phyloP scores from a whole-genome alignment of 352 stramenopile genomes.

The Thalassiosira delicatula region DNA sequence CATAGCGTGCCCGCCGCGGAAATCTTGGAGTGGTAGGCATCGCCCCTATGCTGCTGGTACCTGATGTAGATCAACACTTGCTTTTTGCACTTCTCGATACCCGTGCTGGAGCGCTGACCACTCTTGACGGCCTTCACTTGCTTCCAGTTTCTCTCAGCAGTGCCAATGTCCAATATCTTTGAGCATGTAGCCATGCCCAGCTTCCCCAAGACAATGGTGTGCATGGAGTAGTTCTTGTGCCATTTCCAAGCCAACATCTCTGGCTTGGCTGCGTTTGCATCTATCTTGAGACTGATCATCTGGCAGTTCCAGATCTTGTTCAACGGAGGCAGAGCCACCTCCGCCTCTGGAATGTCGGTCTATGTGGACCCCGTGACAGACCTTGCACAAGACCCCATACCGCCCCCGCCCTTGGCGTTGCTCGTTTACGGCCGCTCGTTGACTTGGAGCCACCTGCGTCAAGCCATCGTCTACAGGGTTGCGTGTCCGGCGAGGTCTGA shows the following conservation, averaged over 20 bases:
- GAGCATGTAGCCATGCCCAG: constrained; percentile 2
- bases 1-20: constrained; percentile 26
- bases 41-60: constrained; percentile 7
- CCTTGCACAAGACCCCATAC: too few species aligned
- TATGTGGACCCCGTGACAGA: too few species aligned
- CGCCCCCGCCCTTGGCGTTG: too few species aligned
- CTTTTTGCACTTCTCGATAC: constrained; percentile 18
- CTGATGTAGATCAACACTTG: constrained; percentile 20
- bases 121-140: constrained; percentile 9
- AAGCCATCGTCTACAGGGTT: too few species aligned
- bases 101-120: neutral
- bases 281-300: too few species aligned
- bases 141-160: constrained; percentile 38
- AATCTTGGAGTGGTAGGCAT: neutral
- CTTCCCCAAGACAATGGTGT: constrained; percentile 11
- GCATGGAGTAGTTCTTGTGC: constrained; percentile 18
- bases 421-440: too few species aligned
- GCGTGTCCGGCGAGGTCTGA: too few species aligned
- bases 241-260: constrained; percentile 1
- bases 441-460: too few species aligned
- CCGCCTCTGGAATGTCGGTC: too few species aligned
- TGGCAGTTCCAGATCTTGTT: too few species aligned
- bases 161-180: constrained; percentile 33
- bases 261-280: constrained; percentile 4
- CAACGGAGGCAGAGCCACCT: too few species aligned